Evolutionary conservation across 768 basidiomycete species (phyloP), one percentile per base, ranked within the genome.

Genomic region (Lentinula lateritia): DNA sequence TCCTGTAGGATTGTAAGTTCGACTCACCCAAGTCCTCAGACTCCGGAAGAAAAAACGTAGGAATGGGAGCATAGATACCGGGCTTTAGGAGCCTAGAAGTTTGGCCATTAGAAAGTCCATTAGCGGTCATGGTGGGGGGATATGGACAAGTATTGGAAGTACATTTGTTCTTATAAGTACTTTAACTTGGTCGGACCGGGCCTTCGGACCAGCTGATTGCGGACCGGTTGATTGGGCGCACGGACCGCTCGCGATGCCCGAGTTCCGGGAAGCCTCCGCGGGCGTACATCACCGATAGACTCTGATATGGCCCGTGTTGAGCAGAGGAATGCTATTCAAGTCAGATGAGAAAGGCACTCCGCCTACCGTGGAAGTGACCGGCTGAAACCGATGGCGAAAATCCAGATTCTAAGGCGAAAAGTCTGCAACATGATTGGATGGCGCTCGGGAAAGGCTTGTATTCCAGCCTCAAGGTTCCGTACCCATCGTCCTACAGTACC

Each of bases 51-150:
- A 93, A 95, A 78, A 96, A 95, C 15, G 93, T 85, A 36, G 88
- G 92, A 67, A 96, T 84, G 36, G 95, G 95, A 9, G 90, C 89
- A 73, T 83, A 95, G 61, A 96, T 83, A 48, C 94, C 93, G 23
- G 91, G 72, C 59, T 77, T 82, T 65, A 96, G 76, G 16, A 83
- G 80, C 59, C 90, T 87, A 61, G 75, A 70, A 48, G 74, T 64
- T 8, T 63, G 60, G 10, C 36, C 50, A 50, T 60, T 60, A 20
- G 62, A 62, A 23, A 65, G 61, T 28, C 70, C 70, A 64, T 72
- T 77, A 8, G 74, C 71, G 62, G 76, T 70, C 82, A 86, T 84
- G 63, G 65, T 63, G 56, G 53, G 56, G 28, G 50, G 35, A 28
- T 18, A 13, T 34, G 50, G 61, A 46, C 39, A 28, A 20, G 20